Percentiles rank a stretch among this genome's conserved stretches.
Conservation (phyloP, 768 basidiomycete genomes). For the Lactarius quietus region DNA sequence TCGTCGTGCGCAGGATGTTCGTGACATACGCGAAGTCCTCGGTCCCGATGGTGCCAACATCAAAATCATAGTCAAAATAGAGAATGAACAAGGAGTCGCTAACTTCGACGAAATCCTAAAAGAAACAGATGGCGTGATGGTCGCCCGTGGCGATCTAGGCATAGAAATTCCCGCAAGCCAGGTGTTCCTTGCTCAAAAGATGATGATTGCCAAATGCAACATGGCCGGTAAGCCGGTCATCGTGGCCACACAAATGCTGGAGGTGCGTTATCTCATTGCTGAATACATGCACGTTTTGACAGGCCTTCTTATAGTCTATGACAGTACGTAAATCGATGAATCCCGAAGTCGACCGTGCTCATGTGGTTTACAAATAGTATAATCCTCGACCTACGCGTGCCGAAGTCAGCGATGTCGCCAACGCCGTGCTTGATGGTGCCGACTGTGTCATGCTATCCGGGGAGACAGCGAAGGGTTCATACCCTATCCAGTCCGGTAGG, state of each 20-base stretch:
- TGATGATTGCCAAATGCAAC: conserved; percentile 99
- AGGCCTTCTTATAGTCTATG: conserved; percentile 66
- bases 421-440: conserved; percentile 96
- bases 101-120: conserved; percentile 99
- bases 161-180: conserved; percentile 99
- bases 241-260: conserved; percentile 99
- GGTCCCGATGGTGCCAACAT: conserved; percentile 93
- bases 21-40: conserved; percentile 88
- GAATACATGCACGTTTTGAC: conserved; percentile 20
- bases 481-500: conserved; percentile 92
- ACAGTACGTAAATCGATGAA: conserved; percentile 51
- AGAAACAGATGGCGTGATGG: conserved; percentile 98
- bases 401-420: conserved; percentile 98
- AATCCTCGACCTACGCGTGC: conserved; percentile 99
- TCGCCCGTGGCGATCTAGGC: conserved; percentile 97
- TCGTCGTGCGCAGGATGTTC: conserved; percentile 90
- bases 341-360: neutral
- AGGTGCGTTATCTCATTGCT: conserved; percentile 46
- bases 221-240: conserved; percentile 97
- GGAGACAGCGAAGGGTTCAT: conserved; percentile 96
- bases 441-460: conserved; percentile 99
- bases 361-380: conserved; percentile 51
- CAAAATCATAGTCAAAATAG: conserved; percentile 99
- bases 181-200: conserved; percentile 99
- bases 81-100: conserved; percentile 97